Percentiles rank a stretch among this genome's conserved stretches.
Conservation (phyloP, 768 basidiomycete genomes). For the Hydnum rufescens region DNA sequence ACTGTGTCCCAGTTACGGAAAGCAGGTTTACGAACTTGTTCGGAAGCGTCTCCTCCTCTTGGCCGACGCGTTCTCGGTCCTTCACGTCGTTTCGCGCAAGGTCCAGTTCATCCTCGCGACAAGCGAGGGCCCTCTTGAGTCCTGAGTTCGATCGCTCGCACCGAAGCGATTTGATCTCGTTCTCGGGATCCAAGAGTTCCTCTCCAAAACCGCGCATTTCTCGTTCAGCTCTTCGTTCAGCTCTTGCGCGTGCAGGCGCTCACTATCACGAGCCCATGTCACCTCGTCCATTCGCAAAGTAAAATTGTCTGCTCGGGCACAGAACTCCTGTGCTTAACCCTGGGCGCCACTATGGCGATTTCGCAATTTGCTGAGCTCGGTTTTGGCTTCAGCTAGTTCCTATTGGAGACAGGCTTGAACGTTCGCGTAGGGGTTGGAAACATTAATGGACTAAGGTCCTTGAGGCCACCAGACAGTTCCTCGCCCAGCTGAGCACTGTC, state of each 20-base stretch:
- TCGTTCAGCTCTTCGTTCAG: constrained; percentile 30
- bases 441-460: constrained; percentile 41
- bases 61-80: constrained; percentile 38
- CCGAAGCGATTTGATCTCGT: constrained; percentile 2
- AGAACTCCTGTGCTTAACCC: constrained; percentile 42
- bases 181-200: background rate
- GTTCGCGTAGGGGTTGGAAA: background rate
- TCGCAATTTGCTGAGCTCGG: constrained; percentile 42
- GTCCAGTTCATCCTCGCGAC: constrained; percentile 58
- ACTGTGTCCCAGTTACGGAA: background rate
- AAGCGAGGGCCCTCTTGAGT: constrained; percentile 61
- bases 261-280: constrained; percentile 33
- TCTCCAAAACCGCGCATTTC: background rate
- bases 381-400: constrained; percentile 50
- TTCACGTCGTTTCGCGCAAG: constrained; percentile 50
- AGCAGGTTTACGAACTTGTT: constrained; percentile 33
- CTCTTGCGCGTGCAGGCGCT: constrained; percentile 35
- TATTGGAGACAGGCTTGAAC: constrained; percentile 16
- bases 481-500: constrained; percentile 44
- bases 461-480: constrained; percentile 53
- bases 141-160: constrained; percentile 19
- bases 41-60: constrained; percentile 51
- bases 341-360: constrained; percentile 41
- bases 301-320: constrained; percentile 57
- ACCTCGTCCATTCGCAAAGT: constrained; percentile 55